These are phyloP conservation scores for Trichoderma sp. DNA, from an alignment of 2,329 filamentous ascomycete species.

Conservation along the genomic window DNA sequence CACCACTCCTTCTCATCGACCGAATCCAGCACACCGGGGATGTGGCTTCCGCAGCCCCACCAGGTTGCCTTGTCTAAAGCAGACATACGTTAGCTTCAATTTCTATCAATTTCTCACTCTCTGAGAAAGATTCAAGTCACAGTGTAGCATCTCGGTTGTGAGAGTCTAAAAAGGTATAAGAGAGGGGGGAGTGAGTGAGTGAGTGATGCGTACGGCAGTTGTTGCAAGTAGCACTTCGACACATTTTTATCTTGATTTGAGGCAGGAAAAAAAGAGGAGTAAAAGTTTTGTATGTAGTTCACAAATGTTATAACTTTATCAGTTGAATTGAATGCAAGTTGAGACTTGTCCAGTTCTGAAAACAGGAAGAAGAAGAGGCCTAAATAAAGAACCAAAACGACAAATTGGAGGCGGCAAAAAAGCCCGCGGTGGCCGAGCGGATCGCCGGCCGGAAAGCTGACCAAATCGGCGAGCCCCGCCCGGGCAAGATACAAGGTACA, in stretches of 20 bases:
- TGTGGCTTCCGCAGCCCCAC: slow-evolving; percentile 64
- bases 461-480: slow-evolving; percentile 2
- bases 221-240: slow-evolving; percentile 60
- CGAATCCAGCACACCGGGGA: slow-evolving; percentile 59
- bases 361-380: neutral
- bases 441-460: neutral
- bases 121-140: neutral
- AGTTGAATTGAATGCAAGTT: neutral
- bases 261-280: neutral
- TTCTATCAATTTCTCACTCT: too few relatives aligned
- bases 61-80: slow-evolving; percentile 57
- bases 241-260: slow-evolving; percentile 50
- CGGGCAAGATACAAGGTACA: neutral
- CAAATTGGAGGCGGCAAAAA: neutral
- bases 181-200: neutral
- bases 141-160: neutral
- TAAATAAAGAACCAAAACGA: neutral
- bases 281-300: neutral
- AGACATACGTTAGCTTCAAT: neutral
- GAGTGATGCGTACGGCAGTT: slow-evolving; percentile 56
- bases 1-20: slow-evolving; percentile 61
- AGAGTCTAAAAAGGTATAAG: neutral
- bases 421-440: neutral
- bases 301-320: neutral
- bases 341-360: neutral